phyloP scores from a whole-genome alignment of 306 rosid species.

The Quercus bicolor region DNA sequence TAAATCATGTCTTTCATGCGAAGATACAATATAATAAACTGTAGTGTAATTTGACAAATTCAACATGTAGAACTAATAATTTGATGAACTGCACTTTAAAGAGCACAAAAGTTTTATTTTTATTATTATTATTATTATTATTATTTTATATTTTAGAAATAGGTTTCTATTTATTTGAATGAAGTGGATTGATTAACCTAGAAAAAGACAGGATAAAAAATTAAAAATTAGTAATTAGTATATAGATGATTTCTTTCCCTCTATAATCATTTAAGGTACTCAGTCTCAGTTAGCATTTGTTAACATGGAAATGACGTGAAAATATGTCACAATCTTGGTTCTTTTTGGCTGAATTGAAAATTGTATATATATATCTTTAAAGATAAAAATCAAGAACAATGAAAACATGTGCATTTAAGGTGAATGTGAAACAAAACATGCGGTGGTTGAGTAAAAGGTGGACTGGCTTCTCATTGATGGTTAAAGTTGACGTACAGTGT shows the following conservation, averaged over 20 bases:
- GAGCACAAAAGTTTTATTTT: neutral
- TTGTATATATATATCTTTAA: neutral
- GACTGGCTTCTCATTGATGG: neutral
- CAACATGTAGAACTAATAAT: neutral
- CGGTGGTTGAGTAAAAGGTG: neutral
- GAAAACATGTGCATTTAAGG: neutral
- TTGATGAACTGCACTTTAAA: neutral
- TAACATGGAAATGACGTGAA: neutral
- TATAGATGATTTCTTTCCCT: neutral
- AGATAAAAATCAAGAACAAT: neutral
- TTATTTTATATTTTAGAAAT: neutral
- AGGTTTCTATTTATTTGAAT: neutral
- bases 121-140: no score
- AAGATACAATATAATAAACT: neutral
- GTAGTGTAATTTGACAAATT: neutral
- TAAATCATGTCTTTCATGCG: neutral
- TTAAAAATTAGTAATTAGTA: neutral
- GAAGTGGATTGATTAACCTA: neutral
- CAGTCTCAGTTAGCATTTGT: neutral
- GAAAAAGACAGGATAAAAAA: neutral
- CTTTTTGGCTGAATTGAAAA: neutral
- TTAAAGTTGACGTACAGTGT: neutral
- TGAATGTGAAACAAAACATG: neutral
- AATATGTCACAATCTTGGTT: no score
- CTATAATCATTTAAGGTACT: neutral